phyloP scores from a whole-genome alignment of 2,329 filamentous ascomycete species.

The Periconia digitata region DNA sequence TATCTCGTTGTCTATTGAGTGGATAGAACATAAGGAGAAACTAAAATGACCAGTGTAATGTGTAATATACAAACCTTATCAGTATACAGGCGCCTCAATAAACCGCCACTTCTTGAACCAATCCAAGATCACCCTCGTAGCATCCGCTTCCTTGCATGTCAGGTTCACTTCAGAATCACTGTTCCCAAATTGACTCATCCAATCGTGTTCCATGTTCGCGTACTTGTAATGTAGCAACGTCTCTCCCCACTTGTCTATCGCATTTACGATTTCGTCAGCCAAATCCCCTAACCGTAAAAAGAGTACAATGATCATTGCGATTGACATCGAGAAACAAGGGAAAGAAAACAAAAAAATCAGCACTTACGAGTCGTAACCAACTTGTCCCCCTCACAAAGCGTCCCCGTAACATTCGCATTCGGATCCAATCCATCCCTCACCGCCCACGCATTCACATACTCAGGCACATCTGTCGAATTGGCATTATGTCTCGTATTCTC shows the following conservation, averaged over 20 bases:
- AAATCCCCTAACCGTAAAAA: neutral
- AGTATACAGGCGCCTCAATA: neutral
- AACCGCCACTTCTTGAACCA: conserved; percentile 35
- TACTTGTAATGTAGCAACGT: conserved; percentile 44
- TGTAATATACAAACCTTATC: neutral
- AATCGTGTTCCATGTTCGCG: conserved; percentile 44
- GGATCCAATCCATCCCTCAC: conserved; percentile 35
- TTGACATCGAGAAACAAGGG: too few species aligned
- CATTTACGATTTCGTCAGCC: conserved; percentile 1
- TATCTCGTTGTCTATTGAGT: too few species aligned
- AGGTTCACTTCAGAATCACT: conserved; percentile 24
- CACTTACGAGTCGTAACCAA: conserved; percentile 19
- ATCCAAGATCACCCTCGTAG: conserved; percentile 33
- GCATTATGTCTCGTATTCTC: conserved; percentile 21
- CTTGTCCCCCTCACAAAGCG: conserved; percentile 33
- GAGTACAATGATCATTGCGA: too few species aligned
- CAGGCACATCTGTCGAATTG: conserved; percentile 18
- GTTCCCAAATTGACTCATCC: conserved; percentile 41
- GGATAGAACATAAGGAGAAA: too few species aligned
- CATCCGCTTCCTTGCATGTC: conserved; percentile 34
- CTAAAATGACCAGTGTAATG: too few species aligned
- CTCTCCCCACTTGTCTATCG: conserved; percentile 21
- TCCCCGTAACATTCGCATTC: conserved; percentile 25
- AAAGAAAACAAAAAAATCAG: too few species aligned
- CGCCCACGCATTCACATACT: conserved; percentile 44